Conservation (phyloP, 345 rosid species). For the Lepidium africanum region DNA sequence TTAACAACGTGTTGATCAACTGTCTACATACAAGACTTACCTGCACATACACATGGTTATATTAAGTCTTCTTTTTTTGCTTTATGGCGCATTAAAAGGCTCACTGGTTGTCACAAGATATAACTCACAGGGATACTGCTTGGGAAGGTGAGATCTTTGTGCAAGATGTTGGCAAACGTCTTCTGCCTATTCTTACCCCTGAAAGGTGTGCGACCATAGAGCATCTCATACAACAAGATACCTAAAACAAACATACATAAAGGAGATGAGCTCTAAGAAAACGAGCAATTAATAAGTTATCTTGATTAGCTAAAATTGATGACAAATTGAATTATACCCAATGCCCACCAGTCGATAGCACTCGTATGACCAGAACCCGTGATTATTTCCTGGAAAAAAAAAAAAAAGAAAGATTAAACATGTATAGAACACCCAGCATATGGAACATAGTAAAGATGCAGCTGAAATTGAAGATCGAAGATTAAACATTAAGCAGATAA, state of each 20-base stretch:
- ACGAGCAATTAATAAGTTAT: not conserved
- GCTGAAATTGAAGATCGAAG: not conserved
- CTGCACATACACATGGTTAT: constrained; percentile 37
- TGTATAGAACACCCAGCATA: not conserved
- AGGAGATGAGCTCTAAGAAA: not conserved
- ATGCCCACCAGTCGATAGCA: constrained; percentile 96
- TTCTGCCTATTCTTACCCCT: constrained; percentile 95
- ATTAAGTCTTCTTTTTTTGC: not conserved
- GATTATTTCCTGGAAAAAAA: constrained; percentile 69
- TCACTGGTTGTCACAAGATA: not conserved
- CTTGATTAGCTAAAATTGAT: not conserved
- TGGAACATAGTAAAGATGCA: not conserved
- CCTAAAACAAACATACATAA: constrained; percentile 38
- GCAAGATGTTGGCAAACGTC: constrained; percentile 90
- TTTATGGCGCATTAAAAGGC: not conserved
- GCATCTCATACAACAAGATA: constrained; percentile 88
- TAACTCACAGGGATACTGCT: constrained; percentile 78
- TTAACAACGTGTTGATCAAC: constrained; percentile 59
- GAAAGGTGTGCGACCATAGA: constrained; percentile 96
- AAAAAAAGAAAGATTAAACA: constrained; percentile 13
- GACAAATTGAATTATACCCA: constrained; percentile 46
- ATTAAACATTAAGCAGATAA: constrained; percentile 13
- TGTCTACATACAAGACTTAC: constrained; percentile 83
- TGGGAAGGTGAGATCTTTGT: constrained; percentile 92
- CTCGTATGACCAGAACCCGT: constrained; percentile 89